phyloP scores from a whole-genome alignment of 192 early-diverging fungal genomes.

The Mortierella hygrophila region DNA sequence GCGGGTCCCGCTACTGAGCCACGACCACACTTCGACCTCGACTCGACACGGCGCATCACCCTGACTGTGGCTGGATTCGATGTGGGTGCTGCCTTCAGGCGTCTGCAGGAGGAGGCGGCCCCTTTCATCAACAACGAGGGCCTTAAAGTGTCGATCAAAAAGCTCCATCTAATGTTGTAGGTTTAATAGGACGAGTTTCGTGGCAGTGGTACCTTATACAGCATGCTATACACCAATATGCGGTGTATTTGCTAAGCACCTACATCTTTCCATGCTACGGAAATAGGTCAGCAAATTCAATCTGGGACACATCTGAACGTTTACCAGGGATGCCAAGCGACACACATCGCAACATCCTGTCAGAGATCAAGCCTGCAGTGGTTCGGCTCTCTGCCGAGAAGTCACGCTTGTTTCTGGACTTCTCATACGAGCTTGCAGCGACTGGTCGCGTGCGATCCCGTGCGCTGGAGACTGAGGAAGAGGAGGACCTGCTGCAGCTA shows the following conservation, averaged over 20 bases:
- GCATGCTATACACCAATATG: not conserved
- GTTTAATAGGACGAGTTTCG: no score
- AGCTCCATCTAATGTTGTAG: conserved; percentile 13
- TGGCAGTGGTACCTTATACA: no score
- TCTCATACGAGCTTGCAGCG: not conserved
- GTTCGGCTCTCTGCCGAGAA: not conserved
- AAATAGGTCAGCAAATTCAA: conserved; percentile 12
- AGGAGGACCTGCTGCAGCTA: not conserved
- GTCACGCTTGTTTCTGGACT: not conserved
- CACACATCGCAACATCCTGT: not conserved
- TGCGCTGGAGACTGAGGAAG: not conserved
- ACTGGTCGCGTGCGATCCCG: not conserved
- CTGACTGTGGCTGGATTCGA: conserved; percentile 9
- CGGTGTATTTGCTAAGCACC: not conserved
- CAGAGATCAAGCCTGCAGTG: conserved; percentile 9
- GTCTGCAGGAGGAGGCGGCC: conserved; percentile 10
- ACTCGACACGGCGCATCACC: no score
- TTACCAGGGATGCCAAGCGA: not conserved
- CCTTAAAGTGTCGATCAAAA: conserved; percentile 6
- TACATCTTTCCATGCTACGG: not conserved
- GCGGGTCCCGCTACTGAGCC: no score
- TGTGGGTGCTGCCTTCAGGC: conserved; percentile 15
- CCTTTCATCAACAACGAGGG: conserved; percentile 9
- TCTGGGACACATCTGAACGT: not conserved
- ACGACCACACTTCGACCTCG: no score